Evolutionary conservation across 116 monocot species (phyloP), one percentile per base, ranked within the genome.

Genomic region (Iris pallida): DNA sequence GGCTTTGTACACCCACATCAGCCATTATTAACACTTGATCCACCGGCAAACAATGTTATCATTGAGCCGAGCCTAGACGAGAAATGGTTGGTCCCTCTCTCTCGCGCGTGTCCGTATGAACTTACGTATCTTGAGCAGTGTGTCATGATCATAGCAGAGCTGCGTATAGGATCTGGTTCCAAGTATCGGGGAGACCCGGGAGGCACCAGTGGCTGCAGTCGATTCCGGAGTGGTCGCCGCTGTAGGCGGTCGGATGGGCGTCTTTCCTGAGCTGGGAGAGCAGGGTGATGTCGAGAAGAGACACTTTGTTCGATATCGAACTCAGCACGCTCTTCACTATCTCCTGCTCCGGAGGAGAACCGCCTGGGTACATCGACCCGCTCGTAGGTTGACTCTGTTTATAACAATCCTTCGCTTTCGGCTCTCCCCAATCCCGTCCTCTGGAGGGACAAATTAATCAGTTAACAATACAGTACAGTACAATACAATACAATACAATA

Each of bases 171-270:
- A 85, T 76, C 57, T 71, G 71, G 16, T 85, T 85, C 84, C 84
- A 85, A 10, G 80, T 80, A 68, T 85, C 84, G 6, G 84, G 84
- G 57, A 80, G 51, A 6, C 84, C 84, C 2, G 80, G 76, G 8
- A 84, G 30, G 66, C 84, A 84, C 84, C 84, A 84, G 47, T 85
- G 84, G 71, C 84, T 85, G 57, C 84, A 85, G 54, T 85, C 84
- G 66, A 80, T 77, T 53, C 77, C 80, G 0, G 80, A 10, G 45
- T 85, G 80, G 52, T 54, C 80, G 5, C 84, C 84, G 14, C 80
- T 85, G 70, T 80, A 80, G 0, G 42, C 20, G 0, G 84, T 73
- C 0, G 84, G 84, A 56, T 85, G 84, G 4, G 61, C 84, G n/a
- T 85, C 84, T 63, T 74, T 80, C 59, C 84, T 80, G 1, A 85